Evolutionary conservation across 2,329 filamentous ascomycete species (phyloP).

Genomic region (Claviceps humidiphila): DNA sequence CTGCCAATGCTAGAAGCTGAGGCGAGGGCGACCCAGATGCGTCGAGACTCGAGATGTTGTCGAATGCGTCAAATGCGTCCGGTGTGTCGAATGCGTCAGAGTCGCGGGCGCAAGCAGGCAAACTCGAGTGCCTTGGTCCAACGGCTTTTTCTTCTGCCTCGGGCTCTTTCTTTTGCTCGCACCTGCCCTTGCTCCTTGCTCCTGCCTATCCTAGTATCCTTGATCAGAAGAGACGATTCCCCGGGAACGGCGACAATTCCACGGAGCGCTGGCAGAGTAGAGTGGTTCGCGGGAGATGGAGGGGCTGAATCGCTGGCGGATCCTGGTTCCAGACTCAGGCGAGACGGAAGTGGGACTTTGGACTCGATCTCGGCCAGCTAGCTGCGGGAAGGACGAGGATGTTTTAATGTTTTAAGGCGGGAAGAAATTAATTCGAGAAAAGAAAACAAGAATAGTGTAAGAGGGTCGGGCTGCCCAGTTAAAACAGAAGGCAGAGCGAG

Average conservation of each 20-base stretch:
- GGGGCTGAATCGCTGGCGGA: conserved; percentile 3
- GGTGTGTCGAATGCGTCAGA: background rate
- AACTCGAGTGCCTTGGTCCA: background rate
- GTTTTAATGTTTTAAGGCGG: background rate
- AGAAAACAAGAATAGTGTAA: background rate
- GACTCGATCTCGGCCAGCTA: background rate
- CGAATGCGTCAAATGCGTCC: background rate
- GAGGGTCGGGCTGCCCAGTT: background rate
- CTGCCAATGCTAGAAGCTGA: background rate
- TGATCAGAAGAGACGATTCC: background rate
- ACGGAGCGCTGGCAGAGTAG: background rate
- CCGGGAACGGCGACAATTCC: conserved; percentile 6
- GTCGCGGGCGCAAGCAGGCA: background rate
- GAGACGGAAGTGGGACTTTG: conserved; percentile 5
- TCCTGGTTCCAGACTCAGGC: conserved; percentile 1
- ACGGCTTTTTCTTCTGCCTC: background rate
- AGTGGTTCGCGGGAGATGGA: background rate
- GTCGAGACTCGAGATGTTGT: too few species aligned
- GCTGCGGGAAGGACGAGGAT: background rate
- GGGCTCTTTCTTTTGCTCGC: background rate
- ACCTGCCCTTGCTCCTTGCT: background rate
- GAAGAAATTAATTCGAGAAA: background rate
- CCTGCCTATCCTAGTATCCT: too few species aligned
- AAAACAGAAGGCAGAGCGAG: too few species aligned
- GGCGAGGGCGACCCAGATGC: too few species aligned